A percentile compares a stretch with the other conserved stretches of the same genome.
Evolutionary conservation across 352 stramenopile genomes (phyloP).

Genomic region (Phytophthora rubi): DNA sequence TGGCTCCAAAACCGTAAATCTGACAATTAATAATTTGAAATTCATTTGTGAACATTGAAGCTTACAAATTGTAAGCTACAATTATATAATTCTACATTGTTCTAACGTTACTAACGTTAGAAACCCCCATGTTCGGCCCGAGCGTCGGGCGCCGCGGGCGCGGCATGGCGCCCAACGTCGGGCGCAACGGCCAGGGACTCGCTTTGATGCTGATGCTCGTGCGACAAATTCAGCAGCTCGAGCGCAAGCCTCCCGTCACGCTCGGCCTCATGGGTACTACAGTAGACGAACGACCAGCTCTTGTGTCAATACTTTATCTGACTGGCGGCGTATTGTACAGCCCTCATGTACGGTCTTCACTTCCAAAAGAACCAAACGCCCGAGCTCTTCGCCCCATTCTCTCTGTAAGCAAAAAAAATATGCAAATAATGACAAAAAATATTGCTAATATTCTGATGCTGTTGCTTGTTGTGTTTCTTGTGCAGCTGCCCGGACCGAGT

Average conservation of each 20-base stretch:
- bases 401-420: conserved; percentile 38
- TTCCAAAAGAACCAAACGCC: conserved; percentile 54
- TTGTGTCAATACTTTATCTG: neutral
- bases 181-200: conserved; percentile 29
- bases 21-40: no score
- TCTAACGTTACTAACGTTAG: no score
- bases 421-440: neutral
- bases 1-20: no score
- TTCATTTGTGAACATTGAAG: no score
- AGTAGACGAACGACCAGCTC: no score
- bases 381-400: conserved; percentile 47
- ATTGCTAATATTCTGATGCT: neutral
- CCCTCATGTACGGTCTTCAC: conserved; percentile 59
- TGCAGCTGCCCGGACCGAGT: conserved; percentile 76
- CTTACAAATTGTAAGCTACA: no score
- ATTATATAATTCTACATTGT: no score
- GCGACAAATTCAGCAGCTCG: conserved; percentile 50
- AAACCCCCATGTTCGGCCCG: conserved; percentile 25
- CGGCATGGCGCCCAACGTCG: conserved; percentile 40
- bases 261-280: conserved; percentile 54
- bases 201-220: conserved; percentile 58
- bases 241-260: conserved; percentile 65
- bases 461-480: neutral
- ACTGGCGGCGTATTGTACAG: conserved; percentile 18
- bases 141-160: conserved; percentile 47